These are phyloP conservation scores for Spatholobus suberectus DNA, from an alignment of 306 rosid species.

Conservation along the genomic window DNA sequence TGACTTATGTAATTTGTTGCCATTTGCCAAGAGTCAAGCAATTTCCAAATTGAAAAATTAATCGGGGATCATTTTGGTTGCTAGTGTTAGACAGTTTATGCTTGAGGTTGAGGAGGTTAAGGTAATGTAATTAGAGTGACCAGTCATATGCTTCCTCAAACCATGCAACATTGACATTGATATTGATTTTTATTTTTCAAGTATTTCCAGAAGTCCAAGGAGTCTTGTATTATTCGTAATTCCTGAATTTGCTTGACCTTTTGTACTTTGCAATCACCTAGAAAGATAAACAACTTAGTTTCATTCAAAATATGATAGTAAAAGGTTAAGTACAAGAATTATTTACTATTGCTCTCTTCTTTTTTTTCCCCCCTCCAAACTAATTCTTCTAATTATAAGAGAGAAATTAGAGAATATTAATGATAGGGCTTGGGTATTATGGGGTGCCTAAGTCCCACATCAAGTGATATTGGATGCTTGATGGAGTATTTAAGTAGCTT, in stretches of 20 bases:
- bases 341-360: neutral
- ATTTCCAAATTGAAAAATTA: neutral
- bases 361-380: neutral
- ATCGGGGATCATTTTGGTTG: neutral
- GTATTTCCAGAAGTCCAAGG: neutral
- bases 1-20: neutral
- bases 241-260: neutral
- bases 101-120: neutral
- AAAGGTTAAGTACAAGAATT: neutral
- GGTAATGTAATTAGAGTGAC: neutral
- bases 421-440: too few species aligned
- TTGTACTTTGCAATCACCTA: neutral
- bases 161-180: neutral
- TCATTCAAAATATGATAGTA: neutral
- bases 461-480: too few species aligned
- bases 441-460: too few species aligned
- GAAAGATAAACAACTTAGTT: neutral
- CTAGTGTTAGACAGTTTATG: neutral
- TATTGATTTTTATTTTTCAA: neutral
- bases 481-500: too few species aligned
- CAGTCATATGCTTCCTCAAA: slow-evolving; percentile 14
- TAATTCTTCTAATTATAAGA: neutral
- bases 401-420: too few species aligned
- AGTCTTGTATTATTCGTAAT: neutral
- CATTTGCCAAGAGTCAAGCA: neutral